A percentile compares a stretch with the other conserved stretches of the same genome.
Evolutionary conservation across 345 rosid species (phyloP).

Genomic region (Leavenworthia alabamica): DNA sequence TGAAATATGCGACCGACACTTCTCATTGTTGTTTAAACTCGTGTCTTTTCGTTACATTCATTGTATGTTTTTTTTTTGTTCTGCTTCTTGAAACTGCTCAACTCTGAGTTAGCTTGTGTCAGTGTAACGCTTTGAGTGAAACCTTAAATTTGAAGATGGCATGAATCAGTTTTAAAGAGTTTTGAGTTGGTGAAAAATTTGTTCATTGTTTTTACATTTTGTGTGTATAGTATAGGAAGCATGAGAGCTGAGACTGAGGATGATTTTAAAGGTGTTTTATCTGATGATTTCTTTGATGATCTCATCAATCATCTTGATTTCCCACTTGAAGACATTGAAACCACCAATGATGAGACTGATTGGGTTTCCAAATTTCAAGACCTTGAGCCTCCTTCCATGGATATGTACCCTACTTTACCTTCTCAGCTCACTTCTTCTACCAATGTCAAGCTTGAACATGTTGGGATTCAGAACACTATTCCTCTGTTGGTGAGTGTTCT

Average conservation of each 20-base stretch:
- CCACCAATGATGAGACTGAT: conserved; percentile 38
- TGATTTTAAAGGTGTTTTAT: conserved; percentile 39
- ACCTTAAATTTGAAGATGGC: not conserved
- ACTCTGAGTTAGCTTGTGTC: not conserved
- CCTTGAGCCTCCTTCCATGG: conserved; percentile 49
- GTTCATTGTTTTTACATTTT: not conserved
- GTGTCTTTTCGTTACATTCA: not conserved
- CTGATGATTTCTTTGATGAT: conserved; percentile 61
- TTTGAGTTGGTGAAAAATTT: too few relatives aligned
- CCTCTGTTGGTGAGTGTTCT: conserved; percentile 42
- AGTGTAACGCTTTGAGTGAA: not conserved
- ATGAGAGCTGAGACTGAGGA: conserved; percentile 49
- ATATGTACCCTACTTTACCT: conserved; percentile 35
- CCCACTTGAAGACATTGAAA: conserved; percentile 55
- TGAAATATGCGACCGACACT: conserved; percentile 12
- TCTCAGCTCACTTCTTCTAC: conserved; percentile 27
- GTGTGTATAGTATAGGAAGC: conserved; percentile 2
- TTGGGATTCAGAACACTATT: conserved; percentile 19
- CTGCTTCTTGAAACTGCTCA: too few relatives aligned
- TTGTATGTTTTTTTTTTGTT: too few relatives aligned
- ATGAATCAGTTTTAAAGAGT: too few relatives aligned
- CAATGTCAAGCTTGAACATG: conserved; percentile 2
- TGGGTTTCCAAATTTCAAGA: conserved; percentile 55
- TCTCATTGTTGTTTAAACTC: not conserved
- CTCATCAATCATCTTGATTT: conserved; percentile 44